Conservation (phyloP, 441 rosid species). For the Bruguiera hainesii region DNA sequence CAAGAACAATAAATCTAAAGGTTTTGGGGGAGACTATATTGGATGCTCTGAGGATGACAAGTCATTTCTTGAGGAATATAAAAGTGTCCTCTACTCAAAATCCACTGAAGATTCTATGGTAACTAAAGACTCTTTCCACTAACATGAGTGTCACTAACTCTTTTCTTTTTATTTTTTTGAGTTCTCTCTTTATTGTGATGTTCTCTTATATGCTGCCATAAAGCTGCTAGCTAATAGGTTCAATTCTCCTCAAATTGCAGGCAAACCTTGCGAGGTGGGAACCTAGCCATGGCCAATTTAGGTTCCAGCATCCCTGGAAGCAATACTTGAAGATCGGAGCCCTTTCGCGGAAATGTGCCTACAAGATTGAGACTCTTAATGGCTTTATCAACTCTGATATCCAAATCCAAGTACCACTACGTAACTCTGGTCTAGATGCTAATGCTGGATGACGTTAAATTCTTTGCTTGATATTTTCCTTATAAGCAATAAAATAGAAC, state of each 20-base stretch:
- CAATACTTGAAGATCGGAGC: conserved; percentile 69
- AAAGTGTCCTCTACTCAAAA: conserved; percentile 63
- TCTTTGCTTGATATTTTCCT: no score
- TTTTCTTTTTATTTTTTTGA: conserved; percentile 1
- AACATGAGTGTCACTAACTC: conserved; percentile 27
- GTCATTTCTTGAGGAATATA: conserved; percentile 45
- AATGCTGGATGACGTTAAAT: neutral
- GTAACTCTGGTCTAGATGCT: neutral
- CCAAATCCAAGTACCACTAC: conserved; percentile 30
- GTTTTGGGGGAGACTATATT: conserved; percentile 63
- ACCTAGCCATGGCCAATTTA: conserved; percentile 68
- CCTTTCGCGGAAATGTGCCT: conserved; percentile 74
- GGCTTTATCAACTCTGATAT: conserved; percentile 41
- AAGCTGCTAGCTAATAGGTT: neutral
- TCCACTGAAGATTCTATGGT: conserved; percentile 68
- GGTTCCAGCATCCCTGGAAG: conserved; percentile 68
- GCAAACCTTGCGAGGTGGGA: conserved; percentile 93
- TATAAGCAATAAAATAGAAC: neutral
- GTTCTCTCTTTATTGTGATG: neutral
- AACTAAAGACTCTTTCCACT: conserved; percentile 23
- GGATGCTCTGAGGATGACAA: conserved; percentile 33
- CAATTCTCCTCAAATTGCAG: conserved; percentile 25
- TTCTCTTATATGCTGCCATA: neutral
- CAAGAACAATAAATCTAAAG: conserved; percentile 29
- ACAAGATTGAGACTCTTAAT: conserved; percentile 63